Base-by-base conservation (phyloP, 441 rosid genomes). In the Bocquillonia castaneifolia region DNA sequence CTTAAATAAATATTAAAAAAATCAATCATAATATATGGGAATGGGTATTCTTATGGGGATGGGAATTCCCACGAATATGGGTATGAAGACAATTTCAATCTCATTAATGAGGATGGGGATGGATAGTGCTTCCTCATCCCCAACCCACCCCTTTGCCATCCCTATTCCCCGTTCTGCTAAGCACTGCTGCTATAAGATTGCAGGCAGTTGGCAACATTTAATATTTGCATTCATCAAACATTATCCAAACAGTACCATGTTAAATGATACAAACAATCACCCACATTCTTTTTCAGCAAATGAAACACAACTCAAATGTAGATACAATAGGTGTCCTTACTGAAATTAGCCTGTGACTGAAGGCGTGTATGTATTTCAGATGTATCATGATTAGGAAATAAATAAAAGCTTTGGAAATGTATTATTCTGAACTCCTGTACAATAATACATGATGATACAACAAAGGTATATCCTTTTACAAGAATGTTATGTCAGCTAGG, bases 401-500 rank as follows among this genome's bases (percentile, higher is more conserved):
- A n/a, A 4, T 29, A 40, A 53, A 52, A 53, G 17, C 45, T 54
- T 55, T 37, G 14, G 32, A 53, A 29, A 20, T 51, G 42, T 44
- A 55, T 54, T 29, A 64, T 57, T 61, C 37, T 47, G 22, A 36
- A 23, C 40, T 36, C 31, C 29, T 72, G 60, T 72, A 72, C 65
- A 72, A 26, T n/a, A n/a, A n/a, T 8, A 59, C 56, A 32, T 26
- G n/a, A 68, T 18, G 48, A n/a, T 58, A 74, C 78, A 71, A 68
- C 67, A 64, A 65, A 74, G 59, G 62, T 29, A 23, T 20, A 36
- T 44, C 68, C 57, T 55, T n/a, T n/a, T 61, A 72, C 76, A 72
- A 61, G 76, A 76, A 25, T 57, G 23, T 64, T 52, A 61, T 51
- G 55, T 40, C 9, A 14, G 59, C 13, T 25, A 10, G 62, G 56